Percentiles rank a stretch among this genome's conserved stretches.
phyloP scores from a whole-genome alignment of 495 filamentous ascomycete species.

The Aspergillus baeticus region DNA sequence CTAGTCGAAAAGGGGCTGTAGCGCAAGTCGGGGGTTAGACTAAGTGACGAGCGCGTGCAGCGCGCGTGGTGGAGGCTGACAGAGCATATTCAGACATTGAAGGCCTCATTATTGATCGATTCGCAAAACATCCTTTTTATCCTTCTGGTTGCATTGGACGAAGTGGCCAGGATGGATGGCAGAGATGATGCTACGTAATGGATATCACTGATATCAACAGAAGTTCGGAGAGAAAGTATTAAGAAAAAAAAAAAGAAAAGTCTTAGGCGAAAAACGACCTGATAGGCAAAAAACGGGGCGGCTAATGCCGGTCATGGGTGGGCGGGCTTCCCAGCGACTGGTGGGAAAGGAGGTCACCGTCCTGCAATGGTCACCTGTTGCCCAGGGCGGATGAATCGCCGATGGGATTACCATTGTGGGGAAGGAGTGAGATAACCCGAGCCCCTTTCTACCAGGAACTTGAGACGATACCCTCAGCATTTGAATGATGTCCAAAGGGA shows the following conservation, averaged over 20 bases:
- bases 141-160: too few relatives aligned
- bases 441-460: not conserved
- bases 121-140: too few relatives aligned
- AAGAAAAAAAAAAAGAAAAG: too few relatives aligned
- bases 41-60: constrained; percentile 27
- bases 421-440: not conserved
- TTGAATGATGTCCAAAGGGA: too few relatives aligned
- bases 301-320: constrained; percentile 32
- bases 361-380: constrained; percentile 7
- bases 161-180: not conserved
- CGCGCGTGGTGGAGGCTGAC: constrained; percentile 19
- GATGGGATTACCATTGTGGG: not conserved
- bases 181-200: not conserved
- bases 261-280: not conserved
- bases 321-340: not conserved
- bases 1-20: constrained; percentile 33
- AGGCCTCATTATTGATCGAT: constrained; percentile 1
- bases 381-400: constrained; percentile 5
- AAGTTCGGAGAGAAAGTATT: not conserved
- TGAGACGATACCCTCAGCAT: not conserved
- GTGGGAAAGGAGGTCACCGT: constrained; percentile 8
- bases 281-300: constrained; percentile 24
- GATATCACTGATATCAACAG: not conserved
- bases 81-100: constrained; percentile 9
- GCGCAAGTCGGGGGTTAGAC: constrained; percentile 37